A percentile compares a stretch with the other conserved stretches of the same genome.
Conservation (phyloP, 495 filamentous ascomycete genomes). For the Penicillium macrosclerotiorum region DNA sequence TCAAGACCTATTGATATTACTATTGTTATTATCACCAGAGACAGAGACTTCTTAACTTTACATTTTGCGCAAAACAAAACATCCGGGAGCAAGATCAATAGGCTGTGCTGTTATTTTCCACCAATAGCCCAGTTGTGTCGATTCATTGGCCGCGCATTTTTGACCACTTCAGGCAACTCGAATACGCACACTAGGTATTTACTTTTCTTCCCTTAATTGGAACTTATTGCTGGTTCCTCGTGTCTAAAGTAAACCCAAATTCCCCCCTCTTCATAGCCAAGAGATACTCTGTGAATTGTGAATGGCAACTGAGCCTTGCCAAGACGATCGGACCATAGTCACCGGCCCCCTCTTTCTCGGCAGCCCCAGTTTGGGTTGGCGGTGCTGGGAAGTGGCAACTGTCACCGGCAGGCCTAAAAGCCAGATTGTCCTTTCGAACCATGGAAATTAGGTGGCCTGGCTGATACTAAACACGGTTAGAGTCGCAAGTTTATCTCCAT, state of each 20-base stretch:
- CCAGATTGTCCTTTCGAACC: constrained; percentile 11
- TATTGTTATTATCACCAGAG: not conserved
- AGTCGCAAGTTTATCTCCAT: constrained; percentile 2
- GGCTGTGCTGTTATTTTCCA: constrained; percentile 6
- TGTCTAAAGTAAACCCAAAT: not conserved
- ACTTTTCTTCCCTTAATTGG: too few species aligned
- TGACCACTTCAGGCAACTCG: not conserved
- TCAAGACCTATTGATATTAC: too few species aligned
- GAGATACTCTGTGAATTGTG: not conserved
- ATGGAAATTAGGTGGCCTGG: constrained; percentile 11
- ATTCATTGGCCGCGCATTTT: not conserved
- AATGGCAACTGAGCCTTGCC: constrained; percentile 12
- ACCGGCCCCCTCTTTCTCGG: constrained; percentile 1
- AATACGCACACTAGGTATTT: not conserved
- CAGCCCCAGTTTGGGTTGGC: constrained; percentile 2
- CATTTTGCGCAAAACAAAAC: not conserved
- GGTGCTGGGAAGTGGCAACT: constrained; percentile 17
- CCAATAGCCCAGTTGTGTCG: constrained; percentile 2
- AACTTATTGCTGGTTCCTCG: constrained; percentile 2
- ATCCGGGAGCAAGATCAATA: constrained; percentile 3
- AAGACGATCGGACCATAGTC: constrained; percentile 14
- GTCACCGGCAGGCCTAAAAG: constrained; percentile 28
- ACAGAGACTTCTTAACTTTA: too few species aligned
- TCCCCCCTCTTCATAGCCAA: constrained; percentile 4
- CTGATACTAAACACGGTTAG: constrained; percentile 5